These are phyloP conservation scores for Ceratobasidium sp. DNA, from an alignment of 1,284 basidiomycete genomes.

Conservation along the genomic window DNA sequence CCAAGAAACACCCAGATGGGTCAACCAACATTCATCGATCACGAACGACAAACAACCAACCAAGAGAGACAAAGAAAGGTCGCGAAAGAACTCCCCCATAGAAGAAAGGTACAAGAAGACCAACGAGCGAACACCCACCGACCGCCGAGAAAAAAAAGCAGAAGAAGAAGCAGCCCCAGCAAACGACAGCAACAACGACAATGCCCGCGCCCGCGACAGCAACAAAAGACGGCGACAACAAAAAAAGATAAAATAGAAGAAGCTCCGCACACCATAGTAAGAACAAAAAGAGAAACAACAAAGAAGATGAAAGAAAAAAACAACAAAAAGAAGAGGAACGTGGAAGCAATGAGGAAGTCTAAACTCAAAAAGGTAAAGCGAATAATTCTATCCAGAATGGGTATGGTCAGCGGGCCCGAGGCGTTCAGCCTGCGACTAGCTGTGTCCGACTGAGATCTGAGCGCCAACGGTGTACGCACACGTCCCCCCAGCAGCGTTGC, in stretches of 20 bases:
- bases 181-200: not conserved
- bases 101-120: not conserved
- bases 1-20: not conserved
- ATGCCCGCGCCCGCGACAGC: slow-evolving; percentile 12
- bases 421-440: too few relatives aligned
- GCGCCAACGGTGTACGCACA: slow-evolving; percentile 14
- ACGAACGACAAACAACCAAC: slow-evolving; percentile 6
- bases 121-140: slow-evolving; percentile 3
- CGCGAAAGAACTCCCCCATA: too few relatives aligned
- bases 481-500: slow-evolving; percentile 10
- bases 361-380: too few relatives aligned
- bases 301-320: too few relatives aligned
- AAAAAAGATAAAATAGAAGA: too few relatives aligned
- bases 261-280: too few relatives aligned
- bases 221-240: not conserved
- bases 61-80: not conserved
- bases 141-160: slow-evolving; percentile 22
- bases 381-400: too few relatives aligned
- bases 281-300: too few relatives aligned
- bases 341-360: too few relatives aligned
- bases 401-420: too few relatives aligned
- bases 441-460: slow-evolving; percentile 4
- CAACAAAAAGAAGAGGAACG: too few relatives aligned
- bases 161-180: slow-evolving; percentile 11
- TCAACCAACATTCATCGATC: slow-evolving; percentile 6